Evolutionary conservation across 495 filamentous ascomycete species (phyloP).

Genomic region (Annulohypoxylon bovei): DNA sequence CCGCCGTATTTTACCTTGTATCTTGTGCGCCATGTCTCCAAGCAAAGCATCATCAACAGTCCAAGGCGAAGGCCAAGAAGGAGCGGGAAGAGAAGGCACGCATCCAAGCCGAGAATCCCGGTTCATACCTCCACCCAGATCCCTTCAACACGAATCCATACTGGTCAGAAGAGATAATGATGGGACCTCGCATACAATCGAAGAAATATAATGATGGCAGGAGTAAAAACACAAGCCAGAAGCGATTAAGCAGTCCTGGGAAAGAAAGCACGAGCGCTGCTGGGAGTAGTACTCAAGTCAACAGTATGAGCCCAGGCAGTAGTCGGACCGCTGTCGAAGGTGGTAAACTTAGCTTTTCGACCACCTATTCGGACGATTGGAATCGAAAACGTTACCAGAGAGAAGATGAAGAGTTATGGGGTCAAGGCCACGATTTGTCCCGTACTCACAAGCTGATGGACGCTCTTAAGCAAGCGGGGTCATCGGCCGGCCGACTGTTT

Average conservation of each 20-base stretch:
- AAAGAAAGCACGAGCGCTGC: constrained; percentile 51
- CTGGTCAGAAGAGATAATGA: constrained; percentile 83
- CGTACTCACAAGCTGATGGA: constrained; percentile 59
- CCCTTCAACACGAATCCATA: constrained; percentile 85
- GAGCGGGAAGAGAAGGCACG: constrained; percentile 66
- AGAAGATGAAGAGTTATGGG: constrained; percentile 87
- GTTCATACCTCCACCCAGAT: constrained; percentile 78
- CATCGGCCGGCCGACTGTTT: constrained; percentile 58
- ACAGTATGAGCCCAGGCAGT: constrained; percentile 38
- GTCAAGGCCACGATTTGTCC: constrained; percentile 63
- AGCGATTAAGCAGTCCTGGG: constrained; percentile 62
- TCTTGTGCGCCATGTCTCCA: constrained; percentile 84
- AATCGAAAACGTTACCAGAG: constrained; percentile 80
- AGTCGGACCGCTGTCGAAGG: constrained; percentile 32
- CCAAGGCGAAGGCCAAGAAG: constrained; percentile 70
- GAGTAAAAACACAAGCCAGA: constrained; percentile 60
- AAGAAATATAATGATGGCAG: constrained; percentile 64
- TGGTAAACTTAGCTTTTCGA: constrained; percentile 47
- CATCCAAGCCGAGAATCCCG: constrained; percentile 72
- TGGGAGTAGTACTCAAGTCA: constrained; percentile 41
- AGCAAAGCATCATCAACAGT: constrained; percentile 68
- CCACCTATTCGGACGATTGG: constrained; percentile 64
- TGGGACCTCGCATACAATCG: constrained; percentile 76
- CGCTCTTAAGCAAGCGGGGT: constrained; percentile 62
- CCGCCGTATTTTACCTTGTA: constrained; percentile 85